Percentiles rank a stretch among this genome's conserved stretches.
phyloP scores from a whole-genome alignment of 768 basidiomycete species.

The Kwoniella heveanensis region DNA sequence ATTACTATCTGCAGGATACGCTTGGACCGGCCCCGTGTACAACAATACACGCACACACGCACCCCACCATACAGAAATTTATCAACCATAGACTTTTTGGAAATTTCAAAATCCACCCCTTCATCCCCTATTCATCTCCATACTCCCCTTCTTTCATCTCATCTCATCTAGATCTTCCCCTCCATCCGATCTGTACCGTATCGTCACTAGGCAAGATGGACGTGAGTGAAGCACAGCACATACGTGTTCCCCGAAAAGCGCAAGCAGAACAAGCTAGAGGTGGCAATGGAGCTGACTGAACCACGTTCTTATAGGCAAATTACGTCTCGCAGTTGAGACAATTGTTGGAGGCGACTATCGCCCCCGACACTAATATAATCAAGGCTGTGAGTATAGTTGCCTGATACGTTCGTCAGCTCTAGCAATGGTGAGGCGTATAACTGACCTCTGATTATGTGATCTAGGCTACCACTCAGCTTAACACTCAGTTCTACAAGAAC shows the following conservation, averaged over 20 bases:
- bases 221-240: slow-evolving; percentile 20
- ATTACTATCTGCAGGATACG: too few relatives aligned
- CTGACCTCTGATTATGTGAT: too few relatives aligned
- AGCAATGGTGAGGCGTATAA: too few relatives aligned
- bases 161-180: not conserved
- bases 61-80: too few relatives aligned
- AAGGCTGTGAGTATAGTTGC: slow-evolving; percentile 88
- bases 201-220: slow-evolving; percentile 31
- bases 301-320: slow-evolving; percentile 47
- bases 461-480: slow-evolving; percentile 87
- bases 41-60: too few relatives aligned
- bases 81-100: slow-evolving; percentile 3
- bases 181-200: not conserved
- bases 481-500: slow-evolving; percentile 89
- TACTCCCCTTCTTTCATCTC: slow-evolving; percentile 3
- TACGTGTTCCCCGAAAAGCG: not conserved
- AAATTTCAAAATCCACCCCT: slow-evolving; percentile 12
- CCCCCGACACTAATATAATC: slow-evolving; percentile 83
- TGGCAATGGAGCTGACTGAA: slow-evolving; percentile 2
- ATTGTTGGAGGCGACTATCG: slow-evolving; percentile 80
- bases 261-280: too few relatives aligned
- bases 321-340: slow-evolving; percentile 80
- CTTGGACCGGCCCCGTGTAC: too few relatives aligned
- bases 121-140: slow-evolving; percentile 4
- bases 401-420: too few relatives aligned